Percentiles rank a stretch among this genome's conserved stretches.
These are phyloP conservation scores for Amylocystis lapponica DNA, from an alignment of 768 basidiomycete species.

Conservation along the genomic window DNA sequence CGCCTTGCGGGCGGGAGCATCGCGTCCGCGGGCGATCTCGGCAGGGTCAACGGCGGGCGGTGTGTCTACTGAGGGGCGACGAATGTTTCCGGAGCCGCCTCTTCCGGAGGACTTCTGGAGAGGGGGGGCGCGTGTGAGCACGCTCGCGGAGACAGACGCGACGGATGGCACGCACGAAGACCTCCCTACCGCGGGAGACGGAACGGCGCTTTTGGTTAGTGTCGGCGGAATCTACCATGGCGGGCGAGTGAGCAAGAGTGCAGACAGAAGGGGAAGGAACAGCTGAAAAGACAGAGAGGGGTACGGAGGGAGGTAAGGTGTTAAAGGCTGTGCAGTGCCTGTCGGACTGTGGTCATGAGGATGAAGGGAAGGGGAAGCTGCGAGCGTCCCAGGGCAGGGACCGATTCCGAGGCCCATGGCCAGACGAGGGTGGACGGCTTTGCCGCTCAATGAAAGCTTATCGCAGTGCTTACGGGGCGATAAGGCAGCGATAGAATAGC, in stretches of 20 bases:
- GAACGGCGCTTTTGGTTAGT: slow-evolving; percentile 28
- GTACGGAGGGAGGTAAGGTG: not conserved
- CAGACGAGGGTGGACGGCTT: no score
- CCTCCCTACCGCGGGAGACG: slow-evolving; percentile 52
- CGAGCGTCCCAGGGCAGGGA: no score
- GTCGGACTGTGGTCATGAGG: no score
- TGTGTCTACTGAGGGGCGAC: slow-evolving; percentile 43
- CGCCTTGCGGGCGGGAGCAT: slow-evolving; percentile 22
- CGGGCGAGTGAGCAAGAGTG: not conserved
- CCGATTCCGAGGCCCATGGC: no score
- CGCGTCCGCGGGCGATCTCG: slow-evolving; percentile 54
- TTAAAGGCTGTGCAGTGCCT: no score
- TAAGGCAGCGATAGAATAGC: no score
- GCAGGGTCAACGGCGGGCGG: slow-evolving; percentile 26
- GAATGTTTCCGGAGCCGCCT: slow-evolving; percentile 67
- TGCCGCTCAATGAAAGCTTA: no score
- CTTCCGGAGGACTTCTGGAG: slow-evolving; percentile 38
- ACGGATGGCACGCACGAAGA: slow-evolving; percentile 38
- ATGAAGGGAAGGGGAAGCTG: no score
- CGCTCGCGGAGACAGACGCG: not conserved
- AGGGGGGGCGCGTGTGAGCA: not conserved
- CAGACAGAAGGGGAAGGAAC: not conserved
- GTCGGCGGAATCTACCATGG: slow-evolving; percentile 11
- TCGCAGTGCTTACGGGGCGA: no score
- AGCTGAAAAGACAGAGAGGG: not conserved